phyloP scores from a whole-genome alignment of 495 filamentous ascomycete species.

The Usnea hakonensis region DNA sequence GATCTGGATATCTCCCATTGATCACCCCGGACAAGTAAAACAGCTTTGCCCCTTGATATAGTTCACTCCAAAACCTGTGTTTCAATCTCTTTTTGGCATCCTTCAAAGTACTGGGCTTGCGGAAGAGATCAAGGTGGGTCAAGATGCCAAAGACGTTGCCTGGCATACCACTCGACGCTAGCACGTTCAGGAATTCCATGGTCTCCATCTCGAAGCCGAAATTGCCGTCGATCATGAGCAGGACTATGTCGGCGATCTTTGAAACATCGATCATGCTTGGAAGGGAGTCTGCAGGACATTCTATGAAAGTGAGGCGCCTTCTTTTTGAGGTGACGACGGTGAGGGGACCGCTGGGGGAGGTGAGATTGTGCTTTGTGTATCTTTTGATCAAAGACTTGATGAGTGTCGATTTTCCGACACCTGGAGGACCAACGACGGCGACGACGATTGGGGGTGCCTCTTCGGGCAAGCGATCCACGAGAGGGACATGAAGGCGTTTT shows the following conservation, averaged over 20 bases:
- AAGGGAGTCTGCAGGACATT: slow-evolving; percentile 88
- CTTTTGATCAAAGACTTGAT: slow-evolving; percentile 88
- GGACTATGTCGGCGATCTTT: slow-evolving; percentile 92
- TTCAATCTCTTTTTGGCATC: slow-evolving; percentile 93
- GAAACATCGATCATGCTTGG: slow-evolving; percentile 92
- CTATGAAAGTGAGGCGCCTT: slow-evolving; percentile 85
- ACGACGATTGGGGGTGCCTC: slow-evolving; percentile 92
- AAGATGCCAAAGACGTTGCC: slow-evolving; percentile 96
- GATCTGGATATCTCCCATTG: slow-evolving; percentile 92
- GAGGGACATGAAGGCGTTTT: slow-evolving; percentile 89
- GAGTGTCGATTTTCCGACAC: slow-evolving; percentile 72
- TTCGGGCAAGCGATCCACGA: slow-evolving; percentile 89
- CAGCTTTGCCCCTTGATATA: slow-evolving; percentile 92
- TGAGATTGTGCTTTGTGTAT: slow-evolving; percentile 91
- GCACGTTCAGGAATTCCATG: slow-evolving; percentile 94
- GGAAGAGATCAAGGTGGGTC: slow-evolving; percentile 92
- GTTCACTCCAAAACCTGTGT: slow-evolving; percentile 89
- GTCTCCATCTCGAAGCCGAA: slow-evolving; percentile 99
- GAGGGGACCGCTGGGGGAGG: slow-evolving; percentile 80
- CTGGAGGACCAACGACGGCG: slow-evolving; percentile 85
- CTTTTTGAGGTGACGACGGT: slow-evolving; percentile 93
- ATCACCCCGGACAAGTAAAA: slow-evolving; percentile 95
- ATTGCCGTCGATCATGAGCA: slow-evolving; percentile 97
- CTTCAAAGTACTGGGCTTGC: slow-evolving; percentile 79
- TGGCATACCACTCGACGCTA: slow-evolving; percentile 87